Conservation (phyloP, 2,329 filamentous ascomycete genomes). For the Fusarium compactum region DNA sequence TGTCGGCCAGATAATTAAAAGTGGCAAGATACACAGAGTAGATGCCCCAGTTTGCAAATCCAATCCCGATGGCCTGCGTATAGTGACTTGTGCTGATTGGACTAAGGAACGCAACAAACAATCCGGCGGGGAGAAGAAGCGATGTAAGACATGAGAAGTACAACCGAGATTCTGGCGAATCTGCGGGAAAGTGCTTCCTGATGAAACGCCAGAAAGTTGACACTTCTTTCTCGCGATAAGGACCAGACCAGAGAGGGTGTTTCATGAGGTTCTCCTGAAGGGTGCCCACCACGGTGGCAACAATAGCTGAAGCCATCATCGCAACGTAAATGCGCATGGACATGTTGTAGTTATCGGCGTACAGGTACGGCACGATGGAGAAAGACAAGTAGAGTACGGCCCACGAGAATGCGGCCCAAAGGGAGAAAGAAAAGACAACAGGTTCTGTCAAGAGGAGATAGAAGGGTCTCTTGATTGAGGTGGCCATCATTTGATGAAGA, state of each 20-base stretch:
- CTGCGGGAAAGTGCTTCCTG: constrained; percentile 60
- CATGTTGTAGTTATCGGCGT: constrained; percentile 72
- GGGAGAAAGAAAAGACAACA: constrained; percentile 85
- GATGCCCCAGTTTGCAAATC: constrained; percentile 84
- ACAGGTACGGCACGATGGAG: constrained; percentile 82
- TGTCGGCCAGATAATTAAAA: constrained; percentile 93
- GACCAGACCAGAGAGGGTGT: constrained; percentile 53
- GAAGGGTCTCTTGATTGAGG: constrained; percentile 83
- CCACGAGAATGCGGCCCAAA: constrained; percentile 94
- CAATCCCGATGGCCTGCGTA: constrained; percentile 68
- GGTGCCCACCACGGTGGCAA: constrained; percentile 77
- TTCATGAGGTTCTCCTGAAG: constrained; percentile 76
- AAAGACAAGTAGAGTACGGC: constrained; percentile 89
- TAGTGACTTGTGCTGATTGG: constrained; percentile 46
- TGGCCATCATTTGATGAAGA: constrained; percentile 75
- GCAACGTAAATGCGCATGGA: constrained; percentile 79
- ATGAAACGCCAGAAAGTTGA: constrained; percentile 60
- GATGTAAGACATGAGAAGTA: constrained; percentile 87
- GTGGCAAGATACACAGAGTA: constrained; percentile 88
- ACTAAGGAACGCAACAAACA: constrained; percentile 66
- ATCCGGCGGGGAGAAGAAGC: constrained; percentile 79
- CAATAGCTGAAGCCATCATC: constrained; percentile 73
- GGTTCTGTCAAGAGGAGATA: constrained; percentile 80
- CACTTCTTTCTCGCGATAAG: constrained; percentile 33
- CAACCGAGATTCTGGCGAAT: constrained; percentile 79